Evolutionary conservation across 108 stramenopile genomes (phyloP), one percentile per base, ranked within the genome.

Genomic region (Nitzschia sp.): DNA sequence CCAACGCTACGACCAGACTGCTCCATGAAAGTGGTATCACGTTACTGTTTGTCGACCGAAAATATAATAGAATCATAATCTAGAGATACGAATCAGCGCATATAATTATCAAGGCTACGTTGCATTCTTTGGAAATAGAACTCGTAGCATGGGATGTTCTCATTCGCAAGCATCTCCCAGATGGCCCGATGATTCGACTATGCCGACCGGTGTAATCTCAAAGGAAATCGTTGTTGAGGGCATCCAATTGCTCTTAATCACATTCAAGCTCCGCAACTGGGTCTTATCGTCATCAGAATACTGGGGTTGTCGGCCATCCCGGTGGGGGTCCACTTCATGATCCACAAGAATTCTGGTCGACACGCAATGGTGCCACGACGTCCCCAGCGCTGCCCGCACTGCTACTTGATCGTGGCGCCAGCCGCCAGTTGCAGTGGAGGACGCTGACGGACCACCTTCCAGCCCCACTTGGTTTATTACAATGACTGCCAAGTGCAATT

Each of bases 331-430:
- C 1, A 3, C 9, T 44, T 71, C 45, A 29, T 70, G 69, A 26
- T 73, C 86, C 53, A 91, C 33, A 13, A 76, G 28, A 19, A 94
- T 67, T 30, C 90, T 70, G 21, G 90, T 91, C 2, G 93, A 83
- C 2, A 91, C 84, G 59, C 93, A 94, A 65, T 94, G 87, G 72
- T 91, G 87, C 93, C 93, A 94, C 19, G 85, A 82, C 21, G 85
- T 89, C 9, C 93, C 93, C 38, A 94, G 61, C 26, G 90, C 87
- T 8, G 90, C 87, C 17, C 73, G 77, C 33, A 85, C 84, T 36
- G 55, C 75, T 65, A 62, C 60, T 45, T 61, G 48, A 6, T 44
- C 6, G 9, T 31, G 22, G 6, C 16, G 38, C 23, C 25, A 23
- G n/a, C 48, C 66, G 32, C 63, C 65, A 28, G 33, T 22, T n/a